A percentile compares a stretch with the other conserved stretches of the same genome.
Conservation (phyloP, 805 yeast genomes). For the Metschnikowia lunata region DNA sequence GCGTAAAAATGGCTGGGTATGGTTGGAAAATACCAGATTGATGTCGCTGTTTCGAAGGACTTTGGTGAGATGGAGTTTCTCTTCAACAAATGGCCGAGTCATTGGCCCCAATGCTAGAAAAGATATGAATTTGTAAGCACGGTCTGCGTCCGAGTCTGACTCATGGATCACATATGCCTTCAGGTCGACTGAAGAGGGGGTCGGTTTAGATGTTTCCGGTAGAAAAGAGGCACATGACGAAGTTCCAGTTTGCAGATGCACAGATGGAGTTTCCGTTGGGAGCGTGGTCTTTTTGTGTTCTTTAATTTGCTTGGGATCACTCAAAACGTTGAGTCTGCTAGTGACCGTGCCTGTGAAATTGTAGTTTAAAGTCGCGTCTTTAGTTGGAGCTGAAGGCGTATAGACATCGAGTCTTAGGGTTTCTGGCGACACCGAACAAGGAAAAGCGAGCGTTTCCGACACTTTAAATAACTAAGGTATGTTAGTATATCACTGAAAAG, state of each 20-base stretch:
- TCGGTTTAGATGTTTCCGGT: neutral
- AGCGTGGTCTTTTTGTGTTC: conserved; percentile 12
- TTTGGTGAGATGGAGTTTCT: conserved; percentile 5
- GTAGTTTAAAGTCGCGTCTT: conserved; percentile 8
- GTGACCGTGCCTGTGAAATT: conserved; percentile 30
- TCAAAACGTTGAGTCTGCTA: conserved; percentile 27
- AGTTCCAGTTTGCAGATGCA: neutral
- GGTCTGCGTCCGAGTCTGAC: conserved; percentile 9
- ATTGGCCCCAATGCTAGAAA: conserved; percentile 19
- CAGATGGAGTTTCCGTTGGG: conserved; percentile 1
- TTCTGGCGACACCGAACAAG: conserved; percentile 33
- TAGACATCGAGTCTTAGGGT: conserved; percentile 35
- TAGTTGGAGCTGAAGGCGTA: conserved; percentile 9
- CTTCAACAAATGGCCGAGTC: conserved; percentile 8
- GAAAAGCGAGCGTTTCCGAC: conserved; percentile 24
- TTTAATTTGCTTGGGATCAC: conserved; percentile 27
- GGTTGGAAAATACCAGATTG: conserved; percentile 25
- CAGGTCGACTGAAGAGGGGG: conserved; percentile 7
- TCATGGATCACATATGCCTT: conserved; percentile 9
- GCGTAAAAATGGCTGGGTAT: conserved; percentile 25
- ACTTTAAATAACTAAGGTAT: conserved; percentile 27
- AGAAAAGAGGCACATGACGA: neutral
- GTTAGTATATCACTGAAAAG: conserved; percentile 12
- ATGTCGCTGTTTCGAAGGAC: conserved; percentile 11
- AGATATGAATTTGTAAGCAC: conserved; percentile 11